These are phyloP conservation scores for Neurospora tetrasperma DNA, from an alignment of 495 filamentous ascomycete genomes.

Conservation along the genomic window DNA sequence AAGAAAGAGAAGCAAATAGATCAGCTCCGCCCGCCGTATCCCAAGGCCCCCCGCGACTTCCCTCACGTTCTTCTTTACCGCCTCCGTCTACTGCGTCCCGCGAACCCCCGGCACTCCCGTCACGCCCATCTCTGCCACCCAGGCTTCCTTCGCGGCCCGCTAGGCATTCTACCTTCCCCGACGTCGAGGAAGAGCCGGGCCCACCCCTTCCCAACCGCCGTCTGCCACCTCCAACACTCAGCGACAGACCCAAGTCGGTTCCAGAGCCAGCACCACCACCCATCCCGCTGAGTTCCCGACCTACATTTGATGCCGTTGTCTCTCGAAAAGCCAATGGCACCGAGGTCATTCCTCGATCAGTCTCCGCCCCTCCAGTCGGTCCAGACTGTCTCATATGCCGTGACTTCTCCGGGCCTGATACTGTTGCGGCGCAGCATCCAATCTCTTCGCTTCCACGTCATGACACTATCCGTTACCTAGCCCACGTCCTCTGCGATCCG, in stretches of 20 bases:
- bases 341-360: constrained; percentile 4
- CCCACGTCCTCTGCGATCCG: constrained; percentile 62
- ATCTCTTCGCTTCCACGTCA: constrained; percentile 53
- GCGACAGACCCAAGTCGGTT: constrained; percentile 14
- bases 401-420: constrained; percentile 76
- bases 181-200: constrained; percentile 8
- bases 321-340: constrained; percentile 17
- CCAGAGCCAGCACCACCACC: constrained; percentile 30
- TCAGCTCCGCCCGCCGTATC: neutral
- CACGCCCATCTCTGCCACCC: constrained; percentile 25
- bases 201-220: constrained; percentile 26
- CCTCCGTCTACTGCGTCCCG: constrained; percentile 2
- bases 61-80: constrained; percentile 7
- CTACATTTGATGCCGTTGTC: constrained; percentile 29
- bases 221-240: constrained; percentile 30
- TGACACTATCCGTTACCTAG: constrained; percentile 58
- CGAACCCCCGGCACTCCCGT: constrained; percentile 16
- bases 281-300: constrained; percentile 36
- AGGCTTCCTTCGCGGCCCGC: constrained; percentile 31
- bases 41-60: neutral
- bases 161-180: constrained; percentile 11
- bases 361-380: constrained; percentile 10
- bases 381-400: constrained; percentile 64
- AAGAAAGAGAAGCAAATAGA: constrained; percentile 12
- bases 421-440: constrained; percentile 67